Conservation (phyloP, 2,329 filamentous ascomycete species). For the Dactylonectria estremocensis region DNA sequence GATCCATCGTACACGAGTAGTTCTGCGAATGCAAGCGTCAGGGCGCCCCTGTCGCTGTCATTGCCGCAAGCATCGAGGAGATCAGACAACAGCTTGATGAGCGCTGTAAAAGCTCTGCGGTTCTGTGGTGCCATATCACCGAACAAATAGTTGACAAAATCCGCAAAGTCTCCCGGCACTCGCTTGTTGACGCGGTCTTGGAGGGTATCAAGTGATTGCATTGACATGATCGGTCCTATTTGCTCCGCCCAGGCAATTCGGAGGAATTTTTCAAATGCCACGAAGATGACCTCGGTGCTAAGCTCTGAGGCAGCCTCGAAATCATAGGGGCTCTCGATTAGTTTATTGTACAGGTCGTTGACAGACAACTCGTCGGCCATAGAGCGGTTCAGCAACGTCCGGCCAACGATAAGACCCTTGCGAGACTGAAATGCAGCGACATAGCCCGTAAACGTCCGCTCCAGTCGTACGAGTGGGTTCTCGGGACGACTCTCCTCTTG, state of each 20-base stretch:
- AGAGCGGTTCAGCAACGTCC: conserved; percentile 78
- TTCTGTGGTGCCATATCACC: conserved; percentile 79
- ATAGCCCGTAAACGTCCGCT: conserved; percentile 89
- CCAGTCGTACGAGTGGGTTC: conserved; percentile 80
- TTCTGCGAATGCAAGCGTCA: conserved; percentile 92
- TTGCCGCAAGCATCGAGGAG: conserved; percentile 91
- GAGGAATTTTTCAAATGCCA: conserved; percentile 94
- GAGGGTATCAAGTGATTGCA: conserved; percentile 79
- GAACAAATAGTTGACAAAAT: conserved; percentile 77
- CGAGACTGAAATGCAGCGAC: conserved; percentile 86
- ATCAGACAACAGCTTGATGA: conserved; percentile 89
- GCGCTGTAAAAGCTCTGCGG: conserved; percentile 82
- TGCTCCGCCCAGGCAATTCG: conserved; percentile 89
- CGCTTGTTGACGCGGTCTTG: conserved; percentile 77
- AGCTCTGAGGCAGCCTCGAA: conserved; percentile 82
- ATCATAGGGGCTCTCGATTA: conserved; percentile 87
- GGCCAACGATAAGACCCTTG: conserved; percentile 89
- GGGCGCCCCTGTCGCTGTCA: conserved; percentile 88
- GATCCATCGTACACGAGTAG: conserved; percentile 84
- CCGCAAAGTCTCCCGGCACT: conserved; percentile 80
- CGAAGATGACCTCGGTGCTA: conserved; percentile 87
- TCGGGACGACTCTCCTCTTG: conserved; percentile 69
- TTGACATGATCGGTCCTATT: conserved; percentile 87
- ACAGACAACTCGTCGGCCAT: conserved; percentile 84
- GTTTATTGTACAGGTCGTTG: conserved; percentile 90